Conservation (phyloP, 495 filamentous ascomycete genomes). For the Wilcoxina mikolae region DNA sequence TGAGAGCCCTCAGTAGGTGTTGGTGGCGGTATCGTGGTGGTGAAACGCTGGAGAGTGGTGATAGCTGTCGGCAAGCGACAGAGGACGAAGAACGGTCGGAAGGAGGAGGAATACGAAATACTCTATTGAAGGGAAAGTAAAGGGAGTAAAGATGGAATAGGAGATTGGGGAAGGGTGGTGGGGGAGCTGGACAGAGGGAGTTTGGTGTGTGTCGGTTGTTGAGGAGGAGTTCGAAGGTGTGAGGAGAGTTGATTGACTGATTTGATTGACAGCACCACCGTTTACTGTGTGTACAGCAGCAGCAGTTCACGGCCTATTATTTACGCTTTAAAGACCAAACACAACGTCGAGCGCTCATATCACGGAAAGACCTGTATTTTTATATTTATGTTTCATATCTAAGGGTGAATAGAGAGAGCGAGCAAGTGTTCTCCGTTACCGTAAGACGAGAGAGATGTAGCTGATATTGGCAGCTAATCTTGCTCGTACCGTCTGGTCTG, state of each 20-base stretch:
- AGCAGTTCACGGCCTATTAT: too few species aligned
- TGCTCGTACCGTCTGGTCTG: not conserved
- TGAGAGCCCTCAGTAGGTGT: not conserved
- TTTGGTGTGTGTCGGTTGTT: slow-evolving; percentile 31
- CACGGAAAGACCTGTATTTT: too few species aligned
- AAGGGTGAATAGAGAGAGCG: too few species aligned
- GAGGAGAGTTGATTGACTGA: slow-evolving; percentile 34
- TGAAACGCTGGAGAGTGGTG: not conserved
- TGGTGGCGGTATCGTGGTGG: not conserved
- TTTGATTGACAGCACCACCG: too few species aligned
- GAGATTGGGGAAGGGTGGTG: slow-evolving; percentile 11
- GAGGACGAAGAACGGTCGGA: not conserved
- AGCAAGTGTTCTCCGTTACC: too few species aligned
- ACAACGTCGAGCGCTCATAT: too few species aligned
- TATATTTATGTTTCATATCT: too few species aligned
- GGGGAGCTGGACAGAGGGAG: slow-evolving; percentile 28
- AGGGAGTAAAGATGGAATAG: not conserved
- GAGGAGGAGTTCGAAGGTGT: slow-evolving; percentile 33
- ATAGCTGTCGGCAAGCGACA: not conserved
- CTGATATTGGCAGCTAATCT: slow-evolving; percentile 2
- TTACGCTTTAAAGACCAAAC: too few species aligned
- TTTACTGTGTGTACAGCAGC: too few species aligned
- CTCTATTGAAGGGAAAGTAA: not conserved
- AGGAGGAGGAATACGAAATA: not conserved
- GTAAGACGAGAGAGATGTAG: not conserved